Base-by-base conservation (phyloP, 768 basidiomycete species). In the Pleurotus ostreatus region DNA sequence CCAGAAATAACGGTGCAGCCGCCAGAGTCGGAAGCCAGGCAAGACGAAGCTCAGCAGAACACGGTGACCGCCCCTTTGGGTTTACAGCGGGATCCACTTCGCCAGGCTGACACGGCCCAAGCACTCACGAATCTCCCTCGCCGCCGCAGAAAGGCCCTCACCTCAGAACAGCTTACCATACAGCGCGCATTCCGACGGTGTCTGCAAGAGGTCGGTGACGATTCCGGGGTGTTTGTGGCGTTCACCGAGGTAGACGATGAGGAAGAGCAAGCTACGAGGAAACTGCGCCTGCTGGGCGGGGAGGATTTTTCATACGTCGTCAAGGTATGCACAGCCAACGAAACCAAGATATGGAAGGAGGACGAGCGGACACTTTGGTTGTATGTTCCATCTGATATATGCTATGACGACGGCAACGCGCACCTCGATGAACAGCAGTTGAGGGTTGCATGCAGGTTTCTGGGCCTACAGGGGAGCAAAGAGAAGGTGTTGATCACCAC, bases 231-330 rank as follows among this genome's bases (percentile, higher is more conserved):
- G 38, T 53, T 53, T 41, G 51, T 53, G 9, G 51, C 51, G n/a
- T 53, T 53, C 39, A 53, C 51, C 12, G 51, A 53, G 18, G 51
- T 53, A 8, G 51, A 53, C 18, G 51, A 53, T 11, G 51, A 53
- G 22, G 51, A 53, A n/a, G 51, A 53, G 18, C 51, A 53, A 22
- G 51, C 20, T 25, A 53, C 51, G 39, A n/a, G 39, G 51, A 53
- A 41, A 4, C 51, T 53, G 11, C 13, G 51, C 22, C 7, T n/a
- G 22, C 15, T 53, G 39, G 51, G 51, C 39, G 51, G 51, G 16
- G 51, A 53, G 39, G 51, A 53, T 6, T 43, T 53, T 8, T 39
- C 20, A 8, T 53, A 53, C 39, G 39, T 53, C 39, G 51, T 53
- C 38, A 53, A 25, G 39, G 51, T 41, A 22, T 53, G 38, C 22